phyloP scores from a whole-genome alignment of 1,284 basidiomycete species.

The Naganishia liquefaciens region DNA sequence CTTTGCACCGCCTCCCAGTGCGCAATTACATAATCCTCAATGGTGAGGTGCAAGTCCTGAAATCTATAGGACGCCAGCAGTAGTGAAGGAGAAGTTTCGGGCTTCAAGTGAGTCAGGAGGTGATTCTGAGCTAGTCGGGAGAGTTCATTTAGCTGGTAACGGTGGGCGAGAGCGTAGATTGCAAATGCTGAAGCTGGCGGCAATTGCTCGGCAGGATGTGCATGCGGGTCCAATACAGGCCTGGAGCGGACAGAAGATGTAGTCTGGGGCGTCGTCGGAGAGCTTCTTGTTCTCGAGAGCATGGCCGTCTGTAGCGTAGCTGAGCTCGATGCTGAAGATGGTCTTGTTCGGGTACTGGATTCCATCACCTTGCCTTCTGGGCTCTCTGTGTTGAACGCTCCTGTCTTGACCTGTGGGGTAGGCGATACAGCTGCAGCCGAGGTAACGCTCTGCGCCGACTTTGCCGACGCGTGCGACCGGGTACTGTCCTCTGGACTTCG shows the following conservation, averaged over 20 bases:
- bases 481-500: neutral
- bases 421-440: neutral
- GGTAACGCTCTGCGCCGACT: neutral
- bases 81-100: constrained; percentile 68
- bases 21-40: constrained; percentile 46
- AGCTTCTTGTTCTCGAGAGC: neutral
- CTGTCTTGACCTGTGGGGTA: neutral
- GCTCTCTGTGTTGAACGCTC: neutral
- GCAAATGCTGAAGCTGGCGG: constrained; percentile 70
- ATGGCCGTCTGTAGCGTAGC: neutral
- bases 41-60: constrained; percentile 41
- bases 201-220: constrained; percentile 67
- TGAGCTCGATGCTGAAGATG: constrained; percentile 56
- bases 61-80: constrained; percentile 55
- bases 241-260: neutral
- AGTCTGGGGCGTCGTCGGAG: neutral
- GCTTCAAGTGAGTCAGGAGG: constrained; percentile 71
- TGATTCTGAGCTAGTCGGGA: constrained; percentile 70
- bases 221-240: constrained; percentile 63
- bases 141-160: constrained; percentile 70
- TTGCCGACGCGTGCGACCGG: constrained; percentile 23
- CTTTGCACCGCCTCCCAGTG: constrained; percentile 42
- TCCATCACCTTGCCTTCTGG: neutral
- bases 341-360: neutral
- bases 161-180: constrained; percentile 77